Conservation (phyloP, 306 rosid genomes). For the Sophora flavescens region DNA sequence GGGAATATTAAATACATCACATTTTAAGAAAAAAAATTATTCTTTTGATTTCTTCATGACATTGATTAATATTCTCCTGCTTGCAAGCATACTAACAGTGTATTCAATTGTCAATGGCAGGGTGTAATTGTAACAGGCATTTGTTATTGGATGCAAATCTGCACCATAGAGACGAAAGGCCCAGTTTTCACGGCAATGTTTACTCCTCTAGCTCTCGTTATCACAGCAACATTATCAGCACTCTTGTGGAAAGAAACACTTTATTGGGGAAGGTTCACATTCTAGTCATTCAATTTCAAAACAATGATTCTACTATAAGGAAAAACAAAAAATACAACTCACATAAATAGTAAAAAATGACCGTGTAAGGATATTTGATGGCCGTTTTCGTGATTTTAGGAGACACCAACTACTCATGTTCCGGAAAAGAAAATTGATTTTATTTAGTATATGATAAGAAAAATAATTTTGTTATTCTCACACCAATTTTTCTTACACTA, state of each 20-base stretch:
- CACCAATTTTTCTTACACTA: no score
- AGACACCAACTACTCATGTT: neutral
- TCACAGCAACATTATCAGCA: slow-evolving; percentile 79
- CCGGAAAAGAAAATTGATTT: neutral
- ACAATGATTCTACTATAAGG: neutral
- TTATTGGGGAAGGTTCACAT: slow-evolving; percentile 78
- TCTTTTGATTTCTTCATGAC: no score
- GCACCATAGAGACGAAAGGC: slow-evolving; percentile 83
- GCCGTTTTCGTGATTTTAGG: neutral
- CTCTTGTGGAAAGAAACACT: slow-evolving; percentile 80
- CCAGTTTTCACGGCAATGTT: slow-evolving; percentile 89
- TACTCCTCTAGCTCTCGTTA: slow-evolving; percentile 80
- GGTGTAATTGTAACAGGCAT: slow-evolving; percentile 83
- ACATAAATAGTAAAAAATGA: neutral
- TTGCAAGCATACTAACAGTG: neutral
- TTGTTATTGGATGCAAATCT: slow-evolving; percentile 91
- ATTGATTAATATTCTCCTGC: no score
- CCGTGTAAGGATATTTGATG: neutral
- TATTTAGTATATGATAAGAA: neutral
- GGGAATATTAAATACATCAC: no score
- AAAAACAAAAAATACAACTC: neutral
- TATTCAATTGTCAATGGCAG: slow-evolving; percentile 55
- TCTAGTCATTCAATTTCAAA: slow-evolving; percentile 6
- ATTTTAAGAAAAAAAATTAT: no score
- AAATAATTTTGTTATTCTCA: no score